Base-by-base conservation (phyloP, 495 filamentous ascomycete species). In the Clavariopsis aquatica region DNA sequence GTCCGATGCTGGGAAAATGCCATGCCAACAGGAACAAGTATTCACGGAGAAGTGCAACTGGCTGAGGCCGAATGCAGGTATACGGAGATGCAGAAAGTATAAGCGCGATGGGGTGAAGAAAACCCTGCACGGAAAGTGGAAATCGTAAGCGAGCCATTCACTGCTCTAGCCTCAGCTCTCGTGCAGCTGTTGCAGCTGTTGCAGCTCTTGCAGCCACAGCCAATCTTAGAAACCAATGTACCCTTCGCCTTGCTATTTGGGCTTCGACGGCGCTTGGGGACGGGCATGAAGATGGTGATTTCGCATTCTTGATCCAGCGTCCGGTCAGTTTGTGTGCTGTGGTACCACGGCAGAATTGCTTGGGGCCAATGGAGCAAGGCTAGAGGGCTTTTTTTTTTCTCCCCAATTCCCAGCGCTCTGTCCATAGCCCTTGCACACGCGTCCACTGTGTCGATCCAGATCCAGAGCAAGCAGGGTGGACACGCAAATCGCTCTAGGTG, bases 101-200 rank as follows among this genome's bases (percentile, higher is more conserved):
- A 58, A 22, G 55, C 55, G 34, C 52, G 52, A 13, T 19, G 6
- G 31, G 24, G 36, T 6, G 17, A 34, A 12, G 31, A 34, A 34
- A 34, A 34, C 12, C 41, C 19, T 22, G 41, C 20, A 27, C 57
- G 31, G 45, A 49, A n/a, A 19, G 57, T 22, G 12, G 41, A 20
- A 43, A 6, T 23, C 19, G 52, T 58, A 56, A 63, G 53, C 59
- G 65, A 64, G 6, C 66, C 66, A 69, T 45, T 56, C 61, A 60
- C 47, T 24, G 57, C 67, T 49, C 24, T 45, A 65, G 67, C 67
- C 67, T 69, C 58, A 59, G 24, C 19, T 61, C 62, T 66, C 6
- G 5, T 5, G 31, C 31, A 34, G 43, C 51, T n/a, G n/a, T n/a
- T n/a, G n/a, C n/a, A n/a, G n/a, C n/a, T n/a, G n/a, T n/a, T n/a